Percentiles rank a stretch among this genome's conserved stretches.
phyloP scores from a whole-genome alignment of 2,329 filamentous ascomycete genomes.

The Curvularia spicifera region DNA sequence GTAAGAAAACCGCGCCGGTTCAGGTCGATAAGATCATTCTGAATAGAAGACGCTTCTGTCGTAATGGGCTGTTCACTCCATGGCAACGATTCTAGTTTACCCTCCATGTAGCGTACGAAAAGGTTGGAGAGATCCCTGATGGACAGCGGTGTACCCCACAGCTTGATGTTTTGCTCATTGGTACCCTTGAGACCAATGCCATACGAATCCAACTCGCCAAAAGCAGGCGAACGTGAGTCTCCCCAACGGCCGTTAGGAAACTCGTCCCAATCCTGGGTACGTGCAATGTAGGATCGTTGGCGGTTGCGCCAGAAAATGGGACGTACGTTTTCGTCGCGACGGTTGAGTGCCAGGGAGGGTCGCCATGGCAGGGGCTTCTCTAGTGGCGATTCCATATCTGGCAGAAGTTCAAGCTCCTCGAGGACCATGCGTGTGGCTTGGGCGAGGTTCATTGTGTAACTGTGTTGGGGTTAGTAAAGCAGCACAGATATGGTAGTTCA shows the following conservation, averaged over 20 bases:
- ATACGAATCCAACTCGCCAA: slow-evolving; percentile 93
- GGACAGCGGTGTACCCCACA: slow-evolving; percentile 86
- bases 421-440: slow-evolving; percentile 93
- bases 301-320: slow-evolving; percentile 99
- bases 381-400: slow-evolving; percentile 76
- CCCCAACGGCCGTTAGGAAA: slow-evolving; percentile 99
- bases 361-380: slow-evolving; percentile 96
- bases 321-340: slow-evolving; percentile 91
- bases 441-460: slow-evolving; percentile 98
- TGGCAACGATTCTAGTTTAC: slow-evolving; percentile 80
- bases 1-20: slow-evolving; percentile 89
- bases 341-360: slow-evolving; percentile 86
- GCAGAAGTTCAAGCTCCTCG: slow-evolving; percentile 84
- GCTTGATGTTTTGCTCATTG: slow-evolving; percentile 93
- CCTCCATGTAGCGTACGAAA: slow-evolving; percentile 84
- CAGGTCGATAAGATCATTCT: slow-evolving; percentile 75
- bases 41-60: slow-evolving; percentile 79
- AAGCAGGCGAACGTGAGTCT: slow-evolving; percentile 93
- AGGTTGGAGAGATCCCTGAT: slow-evolving; percentile 81
- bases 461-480: slow-evolving; percentile 31
- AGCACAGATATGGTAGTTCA: neutral
- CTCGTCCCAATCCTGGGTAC: slow-evolving; percentile 98
- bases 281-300: slow-evolving; percentile 91
- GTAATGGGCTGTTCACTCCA: slow-evolving; percentile 94
- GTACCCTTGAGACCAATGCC: slow-evolving; percentile 92